These are phyloP conservation scores for Clarireedia hainanense DNA, from an alignment of 2,329 filamentous ascomycete species.

Conservation along the genomic window DNA sequence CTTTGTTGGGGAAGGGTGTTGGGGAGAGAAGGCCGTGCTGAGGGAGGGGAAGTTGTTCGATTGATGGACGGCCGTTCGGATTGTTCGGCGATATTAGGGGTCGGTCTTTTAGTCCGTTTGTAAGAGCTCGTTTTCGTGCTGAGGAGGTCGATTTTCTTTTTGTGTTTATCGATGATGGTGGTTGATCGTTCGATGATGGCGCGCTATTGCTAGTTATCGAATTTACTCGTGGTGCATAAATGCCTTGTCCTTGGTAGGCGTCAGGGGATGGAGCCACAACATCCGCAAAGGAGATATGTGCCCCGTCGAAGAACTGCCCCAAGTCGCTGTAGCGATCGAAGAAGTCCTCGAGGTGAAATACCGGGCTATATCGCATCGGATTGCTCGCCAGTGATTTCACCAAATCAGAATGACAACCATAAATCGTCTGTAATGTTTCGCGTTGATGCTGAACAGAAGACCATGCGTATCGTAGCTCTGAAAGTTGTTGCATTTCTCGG, in stretches of 20 bases:
- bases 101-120: constrained; percentile 25
- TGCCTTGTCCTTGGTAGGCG: constrained; percentile 41
- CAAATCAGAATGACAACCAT: constrained; percentile 71
- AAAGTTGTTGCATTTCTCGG: constrained; percentile 71
- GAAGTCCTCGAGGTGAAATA: constrained; percentile 81
- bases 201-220: constrained; percentile 25
- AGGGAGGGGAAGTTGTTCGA: constrained; percentile 8
- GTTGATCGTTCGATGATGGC: background rate
- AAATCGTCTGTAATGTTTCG: constrained; percentile 70
- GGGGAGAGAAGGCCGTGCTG: background rate
- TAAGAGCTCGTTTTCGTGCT: constrained; percentile 31
- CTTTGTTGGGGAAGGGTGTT: background rate
- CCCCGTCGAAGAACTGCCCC: constrained; percentile 58
- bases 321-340: constrained; percentile 68
- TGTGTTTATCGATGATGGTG: background rate
- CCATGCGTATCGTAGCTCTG: constrained; percentile 68
- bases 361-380: constrained; percentile 65
- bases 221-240: constrained; percentile 37
- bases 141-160: constrained; percentile 13
- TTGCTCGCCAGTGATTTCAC: constrained; percentile 63
- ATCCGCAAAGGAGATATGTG: constrained; percentile 65
- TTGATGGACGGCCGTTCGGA: constrained; percentile 13
- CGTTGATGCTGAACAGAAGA: constrained; percentile 72
- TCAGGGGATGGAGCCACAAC: constrained; percentile 51
- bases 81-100: constrained; percentile 25